phyloP scores from a whole-genome alignment of 2,329 filamentous ascomycete genomes.

The Ceratocystis eucalypticola region DNA sequence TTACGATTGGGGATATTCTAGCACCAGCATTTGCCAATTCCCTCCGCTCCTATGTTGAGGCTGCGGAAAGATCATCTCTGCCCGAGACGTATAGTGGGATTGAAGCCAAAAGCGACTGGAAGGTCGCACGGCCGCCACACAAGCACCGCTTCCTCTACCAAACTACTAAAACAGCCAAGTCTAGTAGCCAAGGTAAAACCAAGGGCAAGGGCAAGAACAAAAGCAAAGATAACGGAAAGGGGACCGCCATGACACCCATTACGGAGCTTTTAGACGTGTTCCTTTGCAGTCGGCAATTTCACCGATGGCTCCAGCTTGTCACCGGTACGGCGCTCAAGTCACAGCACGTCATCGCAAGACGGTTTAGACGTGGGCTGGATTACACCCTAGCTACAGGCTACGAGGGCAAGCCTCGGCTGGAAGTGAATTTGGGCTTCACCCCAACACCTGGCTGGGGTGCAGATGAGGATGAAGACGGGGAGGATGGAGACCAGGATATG shows the following conservation, averaged over 20 bases:
- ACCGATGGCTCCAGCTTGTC: conserved; percentile 74
- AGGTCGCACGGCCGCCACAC: conserved; percentile 74
- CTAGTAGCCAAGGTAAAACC: conserved; percentile 25
- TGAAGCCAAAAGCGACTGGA: conserved; percentile 49
- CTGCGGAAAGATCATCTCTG: conserved; percentile 41
- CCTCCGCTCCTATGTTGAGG: conserved; percentile 57
- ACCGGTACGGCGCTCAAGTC: conserved; percentile 62
- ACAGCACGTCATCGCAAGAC: conserved; percentile 65
- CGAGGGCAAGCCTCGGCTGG: conserved; percentile 61
- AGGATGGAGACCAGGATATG: conserved; percentile 34
- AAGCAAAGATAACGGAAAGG: conserved; percentile 15
- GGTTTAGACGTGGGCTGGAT: conserved; percentile 76
- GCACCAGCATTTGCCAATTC: conserved; percentile 61
- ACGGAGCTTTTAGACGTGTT: conserved; percentile 69
- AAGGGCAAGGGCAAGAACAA: conserved; percentile 13
- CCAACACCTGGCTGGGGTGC: conserved; percentile 76
- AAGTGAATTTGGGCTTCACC: conserved; percentile 78
- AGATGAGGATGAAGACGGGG: conserved; percentile 42
- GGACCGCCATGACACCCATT: conserved; percentile 38
- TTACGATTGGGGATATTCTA: conserved; percentile 68
- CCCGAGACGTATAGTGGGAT: conserved; percentile 40
- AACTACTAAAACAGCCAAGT: conserved; percentile 29
- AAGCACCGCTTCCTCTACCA: conserved; percentile 89
- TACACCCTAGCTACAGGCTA: conserved; percentile 89
- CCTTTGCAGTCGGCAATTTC: conserved; percentile 73